A percentile compares a stretch with the other conserved stretches of the same genome.
Evolutionary conservation across 306 rosid genomes (phyloP).

Genomic region (Cucurbita argyrosperma): DNA sequence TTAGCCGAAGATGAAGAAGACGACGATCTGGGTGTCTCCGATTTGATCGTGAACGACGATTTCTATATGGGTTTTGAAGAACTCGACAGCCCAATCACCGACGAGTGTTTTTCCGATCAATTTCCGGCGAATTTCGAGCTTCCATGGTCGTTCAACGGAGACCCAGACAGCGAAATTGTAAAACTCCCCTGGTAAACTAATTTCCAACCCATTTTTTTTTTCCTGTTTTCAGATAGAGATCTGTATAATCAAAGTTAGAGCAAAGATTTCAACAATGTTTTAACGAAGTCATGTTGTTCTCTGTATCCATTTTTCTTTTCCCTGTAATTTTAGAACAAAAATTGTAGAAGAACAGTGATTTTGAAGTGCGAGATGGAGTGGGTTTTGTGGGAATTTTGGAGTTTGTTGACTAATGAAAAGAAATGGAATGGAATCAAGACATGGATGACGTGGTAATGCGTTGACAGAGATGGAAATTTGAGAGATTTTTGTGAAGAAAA

Average conservation of each 20-base stretch:
- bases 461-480: not conserved
- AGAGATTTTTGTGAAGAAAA: not conserved
- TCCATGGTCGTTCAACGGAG: conserved; percentile 37
- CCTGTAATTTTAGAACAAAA: not conserved
- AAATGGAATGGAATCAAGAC: not conserved
- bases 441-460: conserved; percentile 1
- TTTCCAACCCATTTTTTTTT: not conserved
- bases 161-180: not conserved
- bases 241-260: not conserved
- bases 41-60: conserved; percentile 49
- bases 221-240: not conserved
- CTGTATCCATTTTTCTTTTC: not conserved
- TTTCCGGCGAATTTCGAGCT: conserved; percentile 29
- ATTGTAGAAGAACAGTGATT: not conserved
- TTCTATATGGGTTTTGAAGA: conserved; percentile 70
- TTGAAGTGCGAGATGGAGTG: not conserved
- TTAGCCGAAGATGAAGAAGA: conserved; percentile 54
- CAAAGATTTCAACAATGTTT: not conserved
- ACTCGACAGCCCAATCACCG: conserved; percentile 25
- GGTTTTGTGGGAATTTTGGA: not conserved
- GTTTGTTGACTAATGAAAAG: not conserved
- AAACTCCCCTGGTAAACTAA: not conserved
- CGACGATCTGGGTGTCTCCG: conserved; percentile 48
- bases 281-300: not conserved
- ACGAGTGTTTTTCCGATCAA: conserved; percentile 42